Percentiles rank a stretch among this genome's conserved stretches.
Evolutionary conservation across 768 basidiomycete genomes (phyloP).

Genomic region (Brasilioporus rufonigricans): DNA sequence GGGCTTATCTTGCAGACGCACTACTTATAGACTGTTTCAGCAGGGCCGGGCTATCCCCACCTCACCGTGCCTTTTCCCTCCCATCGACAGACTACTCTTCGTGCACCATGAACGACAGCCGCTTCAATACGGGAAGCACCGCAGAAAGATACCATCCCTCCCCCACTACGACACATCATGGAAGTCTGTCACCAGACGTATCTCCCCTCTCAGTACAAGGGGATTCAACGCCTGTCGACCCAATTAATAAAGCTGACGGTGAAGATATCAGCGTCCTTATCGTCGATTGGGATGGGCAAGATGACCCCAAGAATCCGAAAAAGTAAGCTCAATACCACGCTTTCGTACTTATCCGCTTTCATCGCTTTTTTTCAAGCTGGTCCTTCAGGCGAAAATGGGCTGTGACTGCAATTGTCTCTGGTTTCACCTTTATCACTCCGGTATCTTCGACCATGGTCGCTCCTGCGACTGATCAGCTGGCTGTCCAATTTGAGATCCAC

Average conservation of each 20-base stretch:
- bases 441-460: constrained; percentile 76
- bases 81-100: background rate
- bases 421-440: constrained; percentile 66
- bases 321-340: constrained; percentile 39
- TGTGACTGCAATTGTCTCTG: constrained; percentile 59
- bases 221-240: background rate
- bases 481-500: constrained; percentile 52
- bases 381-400: constrained; percentile 58
- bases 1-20: too few species aligned
- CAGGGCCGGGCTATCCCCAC: background rate
- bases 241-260: background rate
- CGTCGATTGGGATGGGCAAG: constrained; percentile 62
- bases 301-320: constrained; percentile 59
- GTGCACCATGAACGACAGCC: background rate
- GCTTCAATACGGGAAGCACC: background rate
- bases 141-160: background rate
- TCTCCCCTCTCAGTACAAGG: background rate
- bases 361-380: constrained; percentile 44
- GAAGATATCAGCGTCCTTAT: constrained; percentile 20
- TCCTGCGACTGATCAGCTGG: constrained; percentile 55
- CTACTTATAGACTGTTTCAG: background rate
- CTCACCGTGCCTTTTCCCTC: too few species aligned
- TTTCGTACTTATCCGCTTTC: background rate
- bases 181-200: background rate
- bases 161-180: constrained; percentile 11